phyloP scores from a whole-genome alignment of 345 rosid species.

The Murraya koenigii region DNA sequence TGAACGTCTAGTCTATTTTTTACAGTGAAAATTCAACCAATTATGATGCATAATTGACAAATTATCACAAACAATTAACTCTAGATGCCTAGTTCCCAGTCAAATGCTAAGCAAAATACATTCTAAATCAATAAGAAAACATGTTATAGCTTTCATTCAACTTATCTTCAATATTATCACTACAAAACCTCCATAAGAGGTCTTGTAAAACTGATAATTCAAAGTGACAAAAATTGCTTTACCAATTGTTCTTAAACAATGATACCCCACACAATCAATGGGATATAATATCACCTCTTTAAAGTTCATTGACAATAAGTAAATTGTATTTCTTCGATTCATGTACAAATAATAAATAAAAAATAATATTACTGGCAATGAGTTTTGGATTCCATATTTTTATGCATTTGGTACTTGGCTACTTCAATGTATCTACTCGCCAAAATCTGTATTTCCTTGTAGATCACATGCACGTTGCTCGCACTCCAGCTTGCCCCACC shows the following conservation, averaged over 20 bases:
- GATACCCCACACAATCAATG: not conserved
- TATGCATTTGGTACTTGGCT: not conserved
- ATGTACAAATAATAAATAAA: not conserved
- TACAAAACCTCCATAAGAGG: not conserved
- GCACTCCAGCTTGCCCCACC: slow-evolving; percentile 98
- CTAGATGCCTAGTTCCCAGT: too few relatives aligned
- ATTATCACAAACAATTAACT: not conserved
- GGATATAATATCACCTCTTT: not conserved
- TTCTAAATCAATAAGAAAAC: not conserved
- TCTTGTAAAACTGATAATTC: not conserved
- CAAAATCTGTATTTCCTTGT: slow-evolving; percentile 47
- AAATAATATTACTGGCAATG: not conserved
- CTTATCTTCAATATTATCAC: not conserved
- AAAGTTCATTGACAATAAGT: not conserved
- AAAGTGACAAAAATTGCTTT: not conserved
- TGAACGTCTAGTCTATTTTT: not conserved
- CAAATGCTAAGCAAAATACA: not conserved
- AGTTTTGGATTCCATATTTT: not conserved
- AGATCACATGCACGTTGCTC: slow-evolving; percentile 82
- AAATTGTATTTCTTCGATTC: not conserved
- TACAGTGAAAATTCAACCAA: not conserved
- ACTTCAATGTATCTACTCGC: not conserved
- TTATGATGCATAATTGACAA: not conserved
- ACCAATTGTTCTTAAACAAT: not conserved
- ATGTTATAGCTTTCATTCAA: not conserved